Evolutionary conservation across 768 basidiomycete genomes (phyloP).

Genomic region (Termitomyces titanicus): DNA sequence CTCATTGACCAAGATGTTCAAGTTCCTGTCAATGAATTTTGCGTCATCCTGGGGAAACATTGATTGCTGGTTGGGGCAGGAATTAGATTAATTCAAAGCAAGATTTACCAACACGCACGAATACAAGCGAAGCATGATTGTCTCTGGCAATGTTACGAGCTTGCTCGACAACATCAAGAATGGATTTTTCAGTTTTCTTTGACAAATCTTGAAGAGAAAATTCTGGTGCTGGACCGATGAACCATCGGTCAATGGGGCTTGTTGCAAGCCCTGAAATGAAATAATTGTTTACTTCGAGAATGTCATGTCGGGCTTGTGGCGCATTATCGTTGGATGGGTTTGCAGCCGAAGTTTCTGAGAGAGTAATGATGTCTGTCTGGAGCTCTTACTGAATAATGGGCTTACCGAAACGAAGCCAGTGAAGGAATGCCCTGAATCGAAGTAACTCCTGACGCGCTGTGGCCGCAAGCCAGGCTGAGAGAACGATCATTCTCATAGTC

Average conservation of each 20-base stretch:
- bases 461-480: conserved; percentile 66
- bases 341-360: conserved; percentile 44
- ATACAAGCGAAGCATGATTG: conserved; percentile 46
- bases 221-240: conserved; percentile 56
- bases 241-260: conserved; percentile 79
- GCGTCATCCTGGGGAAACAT: conserved; percentile 40
- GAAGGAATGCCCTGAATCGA: conserved; percentile 76
- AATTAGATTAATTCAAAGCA: neutral
- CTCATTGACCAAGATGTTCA: conserved; percentile 61
- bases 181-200: conserved; percentile 27
- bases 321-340: conserved; percentile 51
- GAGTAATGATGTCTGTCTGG: neutral
- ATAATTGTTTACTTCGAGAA: conserved; percentile 79
- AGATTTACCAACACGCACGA: conserved; percentile 36
- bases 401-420: conserved; percentile 72
- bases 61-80: conserved; percentile 26
- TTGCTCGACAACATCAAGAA: conserved; percentile 41
- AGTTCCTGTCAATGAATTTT: conserved; percentile 60
- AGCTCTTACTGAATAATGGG: conserved; percentile 13
- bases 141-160: conserved; percentile 48
- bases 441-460: conserved; percentile 63
- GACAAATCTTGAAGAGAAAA: conserved; percentile 50
- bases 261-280: conserved; percentile 64
- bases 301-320: conserved; percentile 58
- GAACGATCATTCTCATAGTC: conserved; percentile 53